These are phyloP conservation scores for Penicillium canariense DNA, from an alignment of 495 filamentous ascomycete genomes.

Conservation along the genomic window DNA sequence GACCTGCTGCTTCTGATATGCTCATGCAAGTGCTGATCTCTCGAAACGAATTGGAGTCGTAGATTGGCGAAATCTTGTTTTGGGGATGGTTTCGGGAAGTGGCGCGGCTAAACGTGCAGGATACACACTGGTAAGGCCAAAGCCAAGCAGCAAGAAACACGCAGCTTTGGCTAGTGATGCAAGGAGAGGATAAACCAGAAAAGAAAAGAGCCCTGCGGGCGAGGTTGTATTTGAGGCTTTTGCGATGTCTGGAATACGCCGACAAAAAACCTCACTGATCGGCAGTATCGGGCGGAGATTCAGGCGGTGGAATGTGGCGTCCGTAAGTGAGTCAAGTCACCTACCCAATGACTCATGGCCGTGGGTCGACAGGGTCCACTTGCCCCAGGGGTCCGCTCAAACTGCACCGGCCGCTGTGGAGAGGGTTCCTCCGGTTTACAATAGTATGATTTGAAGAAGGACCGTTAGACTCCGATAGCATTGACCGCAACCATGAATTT, in stretches of 20 bases:
- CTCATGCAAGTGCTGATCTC: neutral
- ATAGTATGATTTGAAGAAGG: too few species aligned
- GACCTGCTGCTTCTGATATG: neutral
- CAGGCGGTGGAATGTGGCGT: slow-evolving; percentile 18
- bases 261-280: slow-evolving; percentile 18
- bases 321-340: slow-evolving; percentile 1
- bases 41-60: neutral
- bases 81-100: neutral
- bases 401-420: too few species aligned
- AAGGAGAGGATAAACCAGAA: neutral
- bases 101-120: neutral
- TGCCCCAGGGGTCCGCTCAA: too few species aligned
- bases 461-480: too few species aligned
- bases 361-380: neutral
- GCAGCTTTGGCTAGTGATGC: neutral
- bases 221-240: slow-evolving; percentile 2
- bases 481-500: too few species aligned
- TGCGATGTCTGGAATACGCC: slow-evolving; percentile 14
- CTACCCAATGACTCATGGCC: slow-evolving; percentile 4
- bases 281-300: slow-evolving; percentile 22
- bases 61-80: slow-evolving; percentile 1
- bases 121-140: neutral
- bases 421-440: too few species aligned
- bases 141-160: neutral
- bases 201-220: slow-evolving; percentile 7